Base-by-base conservation (phyloP, 176 grass and related monocot genomes). In the Dendrocalamus sinicus region DNA sequence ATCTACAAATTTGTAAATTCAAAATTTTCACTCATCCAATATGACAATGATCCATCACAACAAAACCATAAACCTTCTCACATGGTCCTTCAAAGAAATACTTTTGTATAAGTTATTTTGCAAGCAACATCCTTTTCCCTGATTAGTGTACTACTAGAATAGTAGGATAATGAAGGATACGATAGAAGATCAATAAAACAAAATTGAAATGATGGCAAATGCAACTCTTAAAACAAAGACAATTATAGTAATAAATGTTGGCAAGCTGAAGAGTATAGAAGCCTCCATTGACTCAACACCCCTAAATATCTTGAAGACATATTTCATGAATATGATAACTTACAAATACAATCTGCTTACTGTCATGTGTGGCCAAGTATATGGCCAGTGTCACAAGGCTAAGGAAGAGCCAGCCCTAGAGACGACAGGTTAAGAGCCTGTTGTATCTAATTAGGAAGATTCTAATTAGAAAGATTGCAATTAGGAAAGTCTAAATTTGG, bases 221-320 rank as follows among this genome's bases (percentile, higher is more conserved):
- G 46, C 11, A 11, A 48, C 14, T 67, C 37, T 53, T 66, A 79
- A 46, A 75, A 68, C 17, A 72, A 37, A 67, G 7, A 67, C 4
- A 64, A 3, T 16, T 67, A 84, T 46, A 57, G 13, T 53, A 41
- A 53, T 20, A 73, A 74, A 43, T 79, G 55, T 9, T 79, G 30
- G 80, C 64, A 84, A 89, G 26, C 13, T 73, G 67, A 46, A 79
- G 57, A 8, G 44, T 70, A 46, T n/a, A 79, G 39, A 84, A 46
- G 59, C 12, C 15, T 84, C 12, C 6, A 12, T 24, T 79, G 39
- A 73, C 14, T 67, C 63, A 55, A 37, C 48, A 84, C 11, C 10
- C 37, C 53, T 47, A 82, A 7, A 8, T 35, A 74, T 67, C 20
- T 23, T 70, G 51, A 78, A 70, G 63, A 35, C 19, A 78, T 35